Percentiles rank a stretch among this genome's conserved stretches.
phyloP scores from a whole-genome alignment of 805 yeast genomes.

The Lachancea fermentati region DNA sequence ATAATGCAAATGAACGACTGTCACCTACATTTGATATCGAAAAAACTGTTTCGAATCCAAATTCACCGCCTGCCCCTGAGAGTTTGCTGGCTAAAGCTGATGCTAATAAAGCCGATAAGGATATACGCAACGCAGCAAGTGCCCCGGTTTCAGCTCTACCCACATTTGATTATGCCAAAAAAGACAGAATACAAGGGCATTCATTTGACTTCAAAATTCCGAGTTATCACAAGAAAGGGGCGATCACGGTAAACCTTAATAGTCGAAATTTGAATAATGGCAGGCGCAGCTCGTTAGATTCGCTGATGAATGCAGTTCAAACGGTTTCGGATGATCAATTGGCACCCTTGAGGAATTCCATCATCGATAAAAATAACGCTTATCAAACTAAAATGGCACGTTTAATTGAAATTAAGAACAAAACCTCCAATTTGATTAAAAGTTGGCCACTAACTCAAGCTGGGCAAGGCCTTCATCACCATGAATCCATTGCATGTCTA shows the following conservation, averaged over 20 bases:
- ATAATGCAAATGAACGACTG: not conserved
- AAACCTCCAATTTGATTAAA: slow-evolving; percentile 10
- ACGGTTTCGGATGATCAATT: slow-evolving; percentile 12
- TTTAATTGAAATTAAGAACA: slow-evolving; percentile 14
- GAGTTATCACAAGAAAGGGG: slow-evolving; percentile 1
- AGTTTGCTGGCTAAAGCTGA: no score
- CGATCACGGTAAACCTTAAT: not conserved
- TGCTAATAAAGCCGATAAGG: not conserved
- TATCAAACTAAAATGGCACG: slow-evolving; percentile 15
- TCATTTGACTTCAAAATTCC: slow-evolving; percentile 3
- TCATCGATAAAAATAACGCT: slow-evolving; percentile 6
- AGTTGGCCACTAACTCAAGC: slow-evolving; percentile 12
- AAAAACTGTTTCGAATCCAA: slow-evolving; percentile 4
- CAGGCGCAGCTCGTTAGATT: slow-evolving; percentile 18
- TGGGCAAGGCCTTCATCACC: not conserved
- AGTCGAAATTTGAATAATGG: not conserved
- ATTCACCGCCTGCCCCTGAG: not conserved
- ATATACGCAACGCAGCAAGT: not conserved
- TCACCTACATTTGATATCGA: slow-evolving; percentile 3
- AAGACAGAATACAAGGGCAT: not conserved
- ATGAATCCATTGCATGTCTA: not conserved
- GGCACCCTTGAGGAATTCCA: slow-evolving; percentile 1
- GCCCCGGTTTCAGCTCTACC: not conserved
- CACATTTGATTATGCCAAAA: not conserved
- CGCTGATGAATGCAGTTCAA: slow-evolving; percentile 23